A percentile compares a stretch with the other conserved stretches of the same genome.
Evolutionary conservation across 345 rosid species (phyloP).

Genomic region (Euphorbia peplus): DNA sequence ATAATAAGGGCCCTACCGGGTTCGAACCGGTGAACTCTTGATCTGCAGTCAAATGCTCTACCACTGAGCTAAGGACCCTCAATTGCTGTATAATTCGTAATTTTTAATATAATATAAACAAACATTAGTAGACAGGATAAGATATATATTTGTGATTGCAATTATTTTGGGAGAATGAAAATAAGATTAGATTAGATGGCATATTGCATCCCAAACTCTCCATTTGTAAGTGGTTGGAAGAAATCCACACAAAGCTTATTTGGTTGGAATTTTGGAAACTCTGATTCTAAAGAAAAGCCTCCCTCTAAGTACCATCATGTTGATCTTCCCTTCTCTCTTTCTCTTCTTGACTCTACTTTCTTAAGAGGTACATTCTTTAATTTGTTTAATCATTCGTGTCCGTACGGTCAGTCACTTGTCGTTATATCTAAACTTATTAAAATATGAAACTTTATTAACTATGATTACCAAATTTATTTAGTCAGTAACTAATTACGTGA

Average conservation of each 20-base stretch:
- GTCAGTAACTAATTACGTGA: no score
- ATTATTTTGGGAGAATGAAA: constrained; percentile 15
- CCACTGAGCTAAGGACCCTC: constrained; percentile 34
- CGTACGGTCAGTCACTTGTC: no score
- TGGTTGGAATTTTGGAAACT: constrained; percentile 58
- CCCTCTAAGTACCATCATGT: constrained; percentile 44
- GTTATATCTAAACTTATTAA: no score
- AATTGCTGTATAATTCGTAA: no score
- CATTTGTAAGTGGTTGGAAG: constrained; percentile 19
- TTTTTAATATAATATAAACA: no score
- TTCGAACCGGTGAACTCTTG: constrained; percentile 35
- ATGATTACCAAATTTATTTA: no score
- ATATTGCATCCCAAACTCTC: constrained; percentile 38
- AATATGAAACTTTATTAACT: no score
- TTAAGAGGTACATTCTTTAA: constrained; percentile 40
- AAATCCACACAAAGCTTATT: constrained; percentile 41
- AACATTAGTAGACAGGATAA: constrained; percentile 23
- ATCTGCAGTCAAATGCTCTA: constrained; percentile 33
- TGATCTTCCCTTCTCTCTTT: constrained; percentile 59
- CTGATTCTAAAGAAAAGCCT: constrained; percentile 31
- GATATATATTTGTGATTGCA: constrained; percentile 4
- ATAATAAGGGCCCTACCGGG: constrained; percentile 35
- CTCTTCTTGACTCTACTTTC: constrained; percentile 66
- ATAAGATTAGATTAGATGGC: constrained; percentile 49
- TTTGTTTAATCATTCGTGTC: no score